phyloP scores from a whole-genome alignment of 2,329 filamentous ascomycete species.

The Colletotrichum echinochloae region DNA sequence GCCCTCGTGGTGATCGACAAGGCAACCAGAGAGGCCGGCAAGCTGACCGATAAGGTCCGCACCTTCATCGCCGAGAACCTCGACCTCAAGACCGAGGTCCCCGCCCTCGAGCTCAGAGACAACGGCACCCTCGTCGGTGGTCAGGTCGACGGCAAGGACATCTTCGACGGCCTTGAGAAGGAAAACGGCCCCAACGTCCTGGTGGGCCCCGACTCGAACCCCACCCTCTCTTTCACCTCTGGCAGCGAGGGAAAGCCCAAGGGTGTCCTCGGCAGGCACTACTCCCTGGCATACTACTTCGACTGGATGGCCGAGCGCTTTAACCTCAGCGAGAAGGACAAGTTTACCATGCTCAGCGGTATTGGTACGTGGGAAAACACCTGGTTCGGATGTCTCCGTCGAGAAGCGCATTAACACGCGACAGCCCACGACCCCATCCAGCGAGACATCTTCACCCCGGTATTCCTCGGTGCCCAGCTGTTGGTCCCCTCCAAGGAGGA shows the following conservation, averaged over 20 bases:
- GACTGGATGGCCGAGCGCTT: constrained; percentile 94
- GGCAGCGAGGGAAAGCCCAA: constrained; percentile 67
- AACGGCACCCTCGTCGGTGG: constrained; percentile 81
- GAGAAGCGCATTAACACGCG: background rate
- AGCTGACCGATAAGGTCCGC: constrained; percentile 62
- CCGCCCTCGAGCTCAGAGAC: constrained; percentile 77
- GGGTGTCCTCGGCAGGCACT: constrained; percentile 84
- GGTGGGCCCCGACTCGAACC: constrained; percentile 87
- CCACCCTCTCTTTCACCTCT: constrained; percentile 80
- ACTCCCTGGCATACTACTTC: constrained; percentile 86
- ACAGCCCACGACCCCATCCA: constrained; percentile 76
- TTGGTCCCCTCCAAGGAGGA: constrained; percentile 64
- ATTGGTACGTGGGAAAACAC: constrained; percentile 56
- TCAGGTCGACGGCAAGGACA: constrained; percentile 71
- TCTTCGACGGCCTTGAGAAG: constrained; percentile 64
- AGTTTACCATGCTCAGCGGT: constrained; percentile 84
- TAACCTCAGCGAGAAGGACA: constrained; percentile 72
- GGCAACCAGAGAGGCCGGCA: constrained; percentile 75
- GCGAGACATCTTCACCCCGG: constrained; percentile 86
- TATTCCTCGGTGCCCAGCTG: constrained; percentile 72
- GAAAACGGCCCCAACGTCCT: constrained; percentile 75
- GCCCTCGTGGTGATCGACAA: constrained; percentile 80
- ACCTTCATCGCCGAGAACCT: constrained; percentile 80
- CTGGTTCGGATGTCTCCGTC: background rate
- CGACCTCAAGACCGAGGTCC: constrained; percentile 78